Base-by-base conservation (phyloP, 164 flowering plant genomes). In the Vitis cinerea region DNA sequence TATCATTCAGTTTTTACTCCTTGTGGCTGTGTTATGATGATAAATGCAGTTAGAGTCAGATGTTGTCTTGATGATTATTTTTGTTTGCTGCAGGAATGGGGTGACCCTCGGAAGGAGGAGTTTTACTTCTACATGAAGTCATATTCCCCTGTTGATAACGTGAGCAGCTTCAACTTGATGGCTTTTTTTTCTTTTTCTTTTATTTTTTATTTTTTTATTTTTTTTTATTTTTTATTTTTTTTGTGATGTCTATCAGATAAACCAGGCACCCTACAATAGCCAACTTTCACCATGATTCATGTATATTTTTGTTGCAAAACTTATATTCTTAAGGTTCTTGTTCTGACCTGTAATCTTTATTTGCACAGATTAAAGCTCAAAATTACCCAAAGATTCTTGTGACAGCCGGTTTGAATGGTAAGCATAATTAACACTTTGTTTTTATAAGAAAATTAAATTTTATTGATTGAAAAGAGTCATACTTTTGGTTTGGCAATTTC, bases 401-500 rank as follows among this genome's bases (percentile, higher is more conserved):
- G 19, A 89, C 93, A 23, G 95, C 97, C 74, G 97, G 97, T 59
- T 74, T 94, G 78, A 78, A 94, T 82, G 97, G 98, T 94, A 75
- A 74, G 88, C 49, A 27, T 37, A 16, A 29, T 11, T 61, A 49
- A 23, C n/a, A 17, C 16, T 47, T 31, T 5, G 50, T 16, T 51
- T 51, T 3, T 9, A 30, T 37, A 3, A 6, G 44, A 37, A 37
- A 37, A 37, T 0, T 37, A 37, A 37, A 37, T 37, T 37, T 37
- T 37, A 37, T 37, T 37, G 44, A 37, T 6, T 4, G 44, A 37
- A 37, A 6, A 37, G 44, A 37, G 44, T 37, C 44, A 29, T 67
- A 14, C 16, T 56, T 27, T 27, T 51, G 54, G 52, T 30, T 66
- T 48, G 60, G n/a, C 2, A 31, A 55, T 63, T 63, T 65, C 68